Evolutionary conservation across 2,329 filamentous ascomycete species (phyloP), one percentile per base, ranked within the genome.

Genomic region (Xylaria multiplex): DNA sequence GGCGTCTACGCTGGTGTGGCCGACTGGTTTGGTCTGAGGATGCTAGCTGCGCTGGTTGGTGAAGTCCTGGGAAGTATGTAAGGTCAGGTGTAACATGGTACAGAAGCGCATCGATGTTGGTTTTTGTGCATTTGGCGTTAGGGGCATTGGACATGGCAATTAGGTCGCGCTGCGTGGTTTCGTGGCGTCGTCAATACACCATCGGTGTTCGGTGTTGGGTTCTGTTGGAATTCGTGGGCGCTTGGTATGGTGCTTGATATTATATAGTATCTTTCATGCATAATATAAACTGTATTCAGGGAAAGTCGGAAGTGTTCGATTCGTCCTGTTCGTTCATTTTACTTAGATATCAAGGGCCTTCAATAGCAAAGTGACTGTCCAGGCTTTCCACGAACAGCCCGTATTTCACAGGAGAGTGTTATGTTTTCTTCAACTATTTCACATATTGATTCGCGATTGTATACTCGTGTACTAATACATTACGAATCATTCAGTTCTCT

Each of bases 21-120:
- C 7, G 85, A 82, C 73, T 93, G 89, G 76, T 97, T 96, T 80
- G 90, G 88, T 5, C 81, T 98, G 76, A 87, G 88, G 76, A 94
- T 98, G 91, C 79, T 99, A 77, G 87, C 86, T 67, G 88, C 85
- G 69, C 91, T 96, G 55, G 90, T 95, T 6, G 85, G 86, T 67
- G 90, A 88, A 63, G 83, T 94, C 65, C 72, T 83, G 67, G 79
- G 35, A 7, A 69, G 67, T 6, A 24, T 76, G 35, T 76, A 67
- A 27, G 27, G 24, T 43, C 27, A 6, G 9, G 5, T 16, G 30
- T 40, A n/a, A 32, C 32, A 32, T 14, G 14, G n/a, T 13, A 30
- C 14, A 30, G 6, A 43, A 19, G 53, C 19, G 2, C 19, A 43
- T 40, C 22, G 22, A 11, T 13, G 11, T 16, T 52, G n/a, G 35